These are phyloP conservation scores for Hanseniaspora lindneri DNA, from an alignment of 805 yeast genomes.

Conservation along the genomic window DNA sequence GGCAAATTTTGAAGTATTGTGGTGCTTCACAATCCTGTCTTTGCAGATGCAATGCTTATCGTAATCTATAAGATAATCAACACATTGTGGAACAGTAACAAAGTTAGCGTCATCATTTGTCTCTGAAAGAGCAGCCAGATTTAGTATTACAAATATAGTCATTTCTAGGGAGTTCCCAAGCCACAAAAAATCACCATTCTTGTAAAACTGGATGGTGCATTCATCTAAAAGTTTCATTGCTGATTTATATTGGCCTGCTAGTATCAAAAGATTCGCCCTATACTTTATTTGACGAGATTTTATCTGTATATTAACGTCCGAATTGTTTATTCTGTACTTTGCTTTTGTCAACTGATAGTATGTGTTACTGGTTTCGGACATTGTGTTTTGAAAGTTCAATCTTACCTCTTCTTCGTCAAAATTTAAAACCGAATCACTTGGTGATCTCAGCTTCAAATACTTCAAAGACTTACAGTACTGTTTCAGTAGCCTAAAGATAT, in stretches of 20 bases:
- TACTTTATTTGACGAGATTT: constrained; percentile 66
- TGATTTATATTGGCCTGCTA: constrained; percentile 66
- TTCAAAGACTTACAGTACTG: constrained; percentile 60
- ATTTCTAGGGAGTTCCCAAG: constrained; percentile 75
- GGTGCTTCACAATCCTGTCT: constrained; percentile 4
- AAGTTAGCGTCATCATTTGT: not conserved
- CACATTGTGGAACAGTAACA: not conserved
- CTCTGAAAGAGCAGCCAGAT: not conserved
- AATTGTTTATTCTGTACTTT: constrained; percentile 19
- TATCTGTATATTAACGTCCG: constrained; percentile 35
- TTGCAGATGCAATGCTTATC: constrained; percentile 7
- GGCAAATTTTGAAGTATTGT: constrained; percentile 7
- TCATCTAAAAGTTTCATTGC: constrained; percentile 69
- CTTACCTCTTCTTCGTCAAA: constrained; percentile 31
- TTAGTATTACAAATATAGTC: constrained; percentile 3
- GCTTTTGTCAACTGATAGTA: constrained; percentile 16
- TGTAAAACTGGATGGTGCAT: constrained; percentile 46
- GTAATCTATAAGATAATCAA: constrained; percentile 1
- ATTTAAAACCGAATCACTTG: constrained; percentile 50
- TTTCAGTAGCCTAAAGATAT: constrained; percentile 52
- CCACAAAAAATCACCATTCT: constrained; percentile 72
- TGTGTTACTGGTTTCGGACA: constrained; percentile 21
- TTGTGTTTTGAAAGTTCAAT: constrained; percentile 33
- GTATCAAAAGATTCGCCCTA: constrained; percentile 59
- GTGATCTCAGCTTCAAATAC: constrained; percentile 73